Base-by-base conservation (phyloP, 202 grass and related monocot species). In the Zoysia matrella region DNA sequence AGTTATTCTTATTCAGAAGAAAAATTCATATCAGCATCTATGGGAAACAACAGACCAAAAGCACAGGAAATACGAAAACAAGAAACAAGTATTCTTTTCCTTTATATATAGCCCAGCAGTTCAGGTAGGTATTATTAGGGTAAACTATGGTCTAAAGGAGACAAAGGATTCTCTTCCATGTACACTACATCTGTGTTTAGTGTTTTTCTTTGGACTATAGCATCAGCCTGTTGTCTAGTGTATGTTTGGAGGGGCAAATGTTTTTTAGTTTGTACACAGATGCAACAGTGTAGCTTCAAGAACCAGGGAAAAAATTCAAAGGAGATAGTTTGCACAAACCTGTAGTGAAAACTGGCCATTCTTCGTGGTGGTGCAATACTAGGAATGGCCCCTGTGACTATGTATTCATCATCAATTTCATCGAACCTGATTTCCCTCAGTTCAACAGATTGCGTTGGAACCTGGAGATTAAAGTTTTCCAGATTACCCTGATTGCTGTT, bases 391-490 rank as follows among this genome's bases (percentile, higher is more conserved):
- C 90, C 92, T 78, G 89, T 83, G 43, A 92, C 83, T 76, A 90
- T 87, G 90, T 88, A 93, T 71, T 99, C 97, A 55, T 95, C 90
- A 77, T 93, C 95, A 60, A 90, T 91, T 78, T 90, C 94, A 77
- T 97, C 94, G 72, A 97, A 94, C 80, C 91, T 86, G 66, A 91
- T 82, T 43, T 97, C 94, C 78, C 91, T 94, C 79, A 94, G 74
- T 74, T 97, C 94, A 71, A 90, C 82, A 71, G 92, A 85, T 73
- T 88, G 87, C 66, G 89, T 73, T 60, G 86, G 87, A 85, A 84
- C 87, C 60, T 92, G 92, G 0, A 91, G 65, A 77, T 92, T 94
- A 52, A 87, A 90, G 69, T 83, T 93, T 74, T 98, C 92, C 18
- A 85, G 85, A 71, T 85, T 90, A 45, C 85, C 82, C 76, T 82